Evolutionary conservation across 306 rosid species (phyloP), one percentile per base, ranked within the genome.

Genomic region (Quercus alba): DNA sequence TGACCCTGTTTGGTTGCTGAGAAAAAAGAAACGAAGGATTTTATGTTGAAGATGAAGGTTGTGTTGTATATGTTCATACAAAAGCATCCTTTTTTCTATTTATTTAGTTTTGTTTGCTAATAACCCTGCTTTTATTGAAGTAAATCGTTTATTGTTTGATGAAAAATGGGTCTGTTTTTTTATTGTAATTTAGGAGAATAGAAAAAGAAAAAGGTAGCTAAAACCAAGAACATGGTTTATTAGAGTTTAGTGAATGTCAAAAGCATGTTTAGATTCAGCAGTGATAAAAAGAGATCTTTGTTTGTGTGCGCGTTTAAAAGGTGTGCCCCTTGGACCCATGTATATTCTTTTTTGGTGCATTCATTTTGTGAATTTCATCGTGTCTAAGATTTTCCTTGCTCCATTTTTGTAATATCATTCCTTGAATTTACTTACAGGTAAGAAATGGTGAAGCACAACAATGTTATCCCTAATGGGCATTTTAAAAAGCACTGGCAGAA

Each of bases 401-500:
- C 46, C 46, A 41, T 41, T 41, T 7, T 41, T 8, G 46, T 41
- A 41, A 41, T 12, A 64, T 49, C 14, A 12, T 56, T 14, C 5
- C 8, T 7, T 1, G 28, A 2, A 13, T 64, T 74, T 75, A 4
- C 57, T 74, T 75, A 3, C 57, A 84, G 91, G 81, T 82, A 74
- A 86, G 85, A 52, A 66, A 89, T 89, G 89, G 86, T 83, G 69
- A 89, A 89, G 82, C 93, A 87, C 35, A 89, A 89, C 71, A 89
- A 89, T 62, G 89, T 89, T 67, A 85, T 89, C 70, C 92, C 92
- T 1, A 83, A 83, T 46, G 84, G 82, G 25, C 92, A 85, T 81
- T 89, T 89, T 54, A 83, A 85, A 71, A 89, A 87, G 19, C 87
- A 89, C 44, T 89, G 93, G 93, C 93, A 89, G 49, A 83, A 89